These are phyloP conservation scores for Fusarium sp. DNA, from an alignment of 2,329 filamentous ascomycete genomes.

Conservation along the genomic window DNA sequence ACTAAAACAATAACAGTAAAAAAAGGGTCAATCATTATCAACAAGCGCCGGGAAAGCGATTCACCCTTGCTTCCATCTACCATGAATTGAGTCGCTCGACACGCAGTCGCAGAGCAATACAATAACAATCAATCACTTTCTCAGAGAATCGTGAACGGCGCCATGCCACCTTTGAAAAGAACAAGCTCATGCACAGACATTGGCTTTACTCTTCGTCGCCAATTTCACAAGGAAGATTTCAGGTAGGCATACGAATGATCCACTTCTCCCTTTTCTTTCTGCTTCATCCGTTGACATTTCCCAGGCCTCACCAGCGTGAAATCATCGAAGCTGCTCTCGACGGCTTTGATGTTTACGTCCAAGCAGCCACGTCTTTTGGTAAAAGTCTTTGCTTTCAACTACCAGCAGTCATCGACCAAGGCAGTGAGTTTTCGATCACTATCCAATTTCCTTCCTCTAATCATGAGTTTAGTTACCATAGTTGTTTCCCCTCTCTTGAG, in stretches of 20 bases:
- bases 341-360: constrained; percentile 90
- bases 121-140: neutral
- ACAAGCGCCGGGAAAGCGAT: neutral
- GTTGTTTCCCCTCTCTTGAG: constrained; percentile 89
- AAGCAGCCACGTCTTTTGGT: constrained; percentile 89
- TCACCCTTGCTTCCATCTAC: neutral
- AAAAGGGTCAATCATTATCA: constrained; percentile 14
- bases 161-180: constrained; percentile 54
- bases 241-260: constrained; percentile 66
- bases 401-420: constrained; percentile 85
- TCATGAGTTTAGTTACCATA: constrained; percentile 72
- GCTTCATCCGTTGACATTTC: neutral
- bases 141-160: constrained; percentile 4
- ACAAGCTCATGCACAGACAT: constrained; percentile 67
- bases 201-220: constrained; percentile 75
- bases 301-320: constrained; percentile 83
- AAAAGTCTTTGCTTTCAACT: constrained; percentile 95
- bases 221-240: constrained; percentile 78
- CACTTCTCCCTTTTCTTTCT: neutral
- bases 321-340: constrained; percentile 84
- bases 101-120: neutral
- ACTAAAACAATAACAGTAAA: constrained; percentile 22
- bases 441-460: constrained; percentile 18
- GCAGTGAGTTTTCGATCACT: constrained; percentile 67
- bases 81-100: constrained; percentile 11